phyloP scores from a whole-genome alignment of 441 rosid genomes.

The Bruguiera hainesii region DNA sequence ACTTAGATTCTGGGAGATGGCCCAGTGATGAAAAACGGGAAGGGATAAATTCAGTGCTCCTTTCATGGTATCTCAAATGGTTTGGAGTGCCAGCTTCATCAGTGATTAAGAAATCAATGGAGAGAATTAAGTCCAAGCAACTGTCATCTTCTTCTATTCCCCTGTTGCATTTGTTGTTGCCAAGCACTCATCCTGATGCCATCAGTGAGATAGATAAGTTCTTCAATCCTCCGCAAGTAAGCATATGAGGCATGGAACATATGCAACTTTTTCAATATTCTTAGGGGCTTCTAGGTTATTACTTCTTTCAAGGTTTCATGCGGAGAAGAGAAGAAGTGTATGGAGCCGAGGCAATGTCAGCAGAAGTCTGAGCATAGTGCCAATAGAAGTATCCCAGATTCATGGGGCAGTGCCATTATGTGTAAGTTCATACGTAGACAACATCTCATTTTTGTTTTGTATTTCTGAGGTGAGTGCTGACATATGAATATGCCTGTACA shows the following conservation, averaged over 20 bases:
- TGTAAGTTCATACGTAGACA: too few relatives aligned
- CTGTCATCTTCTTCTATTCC: conserved; percentile 44
- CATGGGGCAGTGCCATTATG: too few relatives aligned
- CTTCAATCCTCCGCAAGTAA: conserved; percentile 7
- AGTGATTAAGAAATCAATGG: conserved; percentile 40
- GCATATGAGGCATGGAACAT: conserved; percentile 15
- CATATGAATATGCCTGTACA: neutral
- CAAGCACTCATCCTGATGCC: conserved; percentile 53
- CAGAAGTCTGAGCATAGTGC: too few relatives aligned
- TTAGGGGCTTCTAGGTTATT: neutral
- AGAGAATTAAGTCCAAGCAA: conserved; percentile 48
- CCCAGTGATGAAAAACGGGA: conserved; percentile 36
- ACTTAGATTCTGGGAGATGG: conserved; percentile 59
- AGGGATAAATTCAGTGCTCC: conserved; percentile 33
- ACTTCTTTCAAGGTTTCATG: neutral
- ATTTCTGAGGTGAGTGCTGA: neutral
- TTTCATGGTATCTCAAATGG: conserved; percentile 92
- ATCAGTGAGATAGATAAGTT: conserved; percentile 48
- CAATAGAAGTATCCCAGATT: too few relatives aligned
- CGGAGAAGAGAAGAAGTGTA: neutral
- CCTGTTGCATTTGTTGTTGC: conserved; percentile 61
- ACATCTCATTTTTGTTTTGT: too few relatives aligned
- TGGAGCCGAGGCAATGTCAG: neutral
- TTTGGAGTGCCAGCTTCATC: conserved; percentile 62
- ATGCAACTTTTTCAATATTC: neutral